Base-by-base conservation (phyloP, 352 stramenopile species). In the Plasmopara halstedii region DNA sequence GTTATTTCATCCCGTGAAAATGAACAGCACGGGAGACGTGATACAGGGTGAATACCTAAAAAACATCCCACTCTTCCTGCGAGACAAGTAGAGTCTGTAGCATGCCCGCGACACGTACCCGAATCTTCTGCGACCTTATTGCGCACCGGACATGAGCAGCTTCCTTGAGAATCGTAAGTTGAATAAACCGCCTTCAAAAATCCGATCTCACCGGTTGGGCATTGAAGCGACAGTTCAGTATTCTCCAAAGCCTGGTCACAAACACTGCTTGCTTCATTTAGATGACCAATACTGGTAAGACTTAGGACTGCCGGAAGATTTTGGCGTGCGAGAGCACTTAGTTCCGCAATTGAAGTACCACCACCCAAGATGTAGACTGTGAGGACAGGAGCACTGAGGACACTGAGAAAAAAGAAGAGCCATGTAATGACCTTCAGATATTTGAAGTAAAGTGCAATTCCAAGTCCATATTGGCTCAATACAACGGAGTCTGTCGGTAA, bases 351-450 rank as follows among this genome's bases (percentile, higher is more conserved):
- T 9, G 70, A 83, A 46, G 62, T 57, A 13, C 63, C 71, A n/a
- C 80, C 80, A 15, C 70, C 72, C 18, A 84, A 53, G 42, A 85
- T 73, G 53, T 81, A 92, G 15, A 88, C 68, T 13, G 67, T 44
- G 31, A 92, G 50, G 21, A 64, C 44, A 13, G 80, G 80, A 27
- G 64, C 52, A 47, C 71, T 88, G 21, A 92, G 58, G 17, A 83
- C 44, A 14, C 81, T 58, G 26, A 92, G 73, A 22, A 92, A 40
- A 47, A 92, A 64, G 51, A 92, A 92, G 6, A 92, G 63, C 77
- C 80, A 92, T 14, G 69, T 57, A 53, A 92, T 83, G 46, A 85
- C 80, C 48, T 92, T 92, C 53, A 92, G 71, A 70, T 85, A 92
- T 52, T 86, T 87, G 66, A 92, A 92, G 59, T 89, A 89, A 23